Conservation (phyloP, 192 early-diverging fungal species). For the Coemansia sp. region DNA sequence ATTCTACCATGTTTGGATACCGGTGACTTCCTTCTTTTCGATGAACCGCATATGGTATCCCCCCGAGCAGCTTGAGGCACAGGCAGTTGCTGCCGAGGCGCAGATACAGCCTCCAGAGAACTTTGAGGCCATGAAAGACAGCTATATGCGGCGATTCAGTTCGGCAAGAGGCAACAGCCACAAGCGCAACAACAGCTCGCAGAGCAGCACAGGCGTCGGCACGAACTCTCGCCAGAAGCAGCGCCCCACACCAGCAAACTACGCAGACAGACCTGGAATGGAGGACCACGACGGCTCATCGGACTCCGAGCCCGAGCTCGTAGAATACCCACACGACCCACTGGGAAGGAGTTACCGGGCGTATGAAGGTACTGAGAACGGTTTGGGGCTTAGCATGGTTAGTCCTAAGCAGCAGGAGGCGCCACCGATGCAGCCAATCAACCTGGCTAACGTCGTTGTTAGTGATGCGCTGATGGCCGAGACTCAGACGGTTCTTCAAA, state of each 20-base stretch:
- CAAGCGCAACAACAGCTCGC: conserved; percentile 17
- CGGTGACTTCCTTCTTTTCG: conserved; percentile 43
- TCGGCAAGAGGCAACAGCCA: neutral
- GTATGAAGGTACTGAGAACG: neutral
- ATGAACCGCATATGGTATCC: conserved; percentile 54
- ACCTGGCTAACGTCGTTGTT: conserved; percentile 3
- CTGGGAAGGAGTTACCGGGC: conserved; percentile 1
- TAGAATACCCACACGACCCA: conserved; percentile 11
- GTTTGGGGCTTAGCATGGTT: conserved; percentile 12
- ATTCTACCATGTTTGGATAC: conserved; percentile 51
- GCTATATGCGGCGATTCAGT: conserved; percentile 33
- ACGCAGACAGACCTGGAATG: neutral
- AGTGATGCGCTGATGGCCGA: conserved; percentile 21
- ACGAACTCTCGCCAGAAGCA: neutral
- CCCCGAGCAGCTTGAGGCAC: conserved; percentile 35
- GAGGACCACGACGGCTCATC: conserved; percentile 19
- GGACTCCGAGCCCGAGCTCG: conserved; percentile 38
- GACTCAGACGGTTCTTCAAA: conserved; percentile 14
- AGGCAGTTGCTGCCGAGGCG: conserved; percentile 23
- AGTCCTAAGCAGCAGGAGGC: neutral
- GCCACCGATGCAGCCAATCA: conserved; percentile 2
- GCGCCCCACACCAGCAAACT: neutral
- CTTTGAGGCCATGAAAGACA: conserved; percentile 42
- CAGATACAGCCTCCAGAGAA: conserved; percentile 35
- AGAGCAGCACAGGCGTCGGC: conserved; percentile 13